Base-by-base conservation (phyloP, 2,329 filamentous ascomycete species). In the Stemphylium lycopersici region DNA sequence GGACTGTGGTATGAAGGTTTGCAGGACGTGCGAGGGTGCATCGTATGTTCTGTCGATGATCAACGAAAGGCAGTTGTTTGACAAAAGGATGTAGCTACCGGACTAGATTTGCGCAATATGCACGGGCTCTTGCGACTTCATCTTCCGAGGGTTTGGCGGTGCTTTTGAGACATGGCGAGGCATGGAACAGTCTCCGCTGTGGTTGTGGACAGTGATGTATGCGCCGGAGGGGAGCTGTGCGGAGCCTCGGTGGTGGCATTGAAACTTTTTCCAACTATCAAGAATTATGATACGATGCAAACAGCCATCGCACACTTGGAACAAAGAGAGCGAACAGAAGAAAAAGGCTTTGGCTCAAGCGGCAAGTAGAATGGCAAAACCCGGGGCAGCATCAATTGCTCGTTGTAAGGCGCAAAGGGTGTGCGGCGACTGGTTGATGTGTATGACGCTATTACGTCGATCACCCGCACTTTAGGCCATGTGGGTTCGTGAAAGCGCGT, bases 21-120 rank as follows among this genome's bases (percentile, higher is more conserved):
- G 88, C 55, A 97, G 86, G 32, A 95, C 84, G 72, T 91, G 91
- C 13, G 95, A 92, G 59, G 96, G 90, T 50, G 92, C 89, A 76
- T 99, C 95, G 76, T 91, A 91, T 74, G 88, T 89, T 74, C 92
- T 96, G 64, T 13, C 7, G 24, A 11, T 45, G 20, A n/a, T 45
- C n/a, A 45, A 36, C 24, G 7, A 24, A 45, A 24, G 32, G 32
- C 32, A 3, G 12, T 5, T 24, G 6, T 11, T 6, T 45, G 16
- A n/a, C n/a, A 10, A 16, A 7, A 10, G n/a, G 36, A 18, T 6
- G 10, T 24, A 16, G 6, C 20, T 77, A 84, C 83, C 77, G 77
- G 52, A 88, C 76, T 37, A 87, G 77, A 60, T 82, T 78, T n/a
- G 81, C 72, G 68, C 86, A 88, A 70, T 87, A 87, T 58, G 73